Base-by-base conservation (phyloP, 2,329 filamentous ascomycete species). In the Talaromyces amestolkiae region DNA sequence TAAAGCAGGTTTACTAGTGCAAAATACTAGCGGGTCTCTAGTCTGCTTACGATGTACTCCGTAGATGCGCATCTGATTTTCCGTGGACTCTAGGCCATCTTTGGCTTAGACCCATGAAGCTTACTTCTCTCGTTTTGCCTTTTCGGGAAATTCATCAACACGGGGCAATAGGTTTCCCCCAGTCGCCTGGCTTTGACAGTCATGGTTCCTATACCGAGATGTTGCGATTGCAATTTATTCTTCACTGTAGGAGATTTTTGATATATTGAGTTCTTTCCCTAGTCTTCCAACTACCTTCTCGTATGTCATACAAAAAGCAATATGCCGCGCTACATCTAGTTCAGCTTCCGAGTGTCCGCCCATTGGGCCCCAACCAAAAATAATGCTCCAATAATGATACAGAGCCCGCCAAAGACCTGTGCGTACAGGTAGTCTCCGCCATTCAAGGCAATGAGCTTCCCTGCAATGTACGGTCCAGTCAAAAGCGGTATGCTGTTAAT, bases 381-480 rank as follows among this genome's bases (percentile, higher is more conserved):
- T n/a, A 60, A 33, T 49, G 58, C 58, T 17, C 58, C 58, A 60
- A 60, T 49, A 19, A 60, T 60, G 19, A 60, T 60, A 60, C 58
- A 60, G 17, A 60, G 41, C 24, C 58, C 58, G 9, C 58, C 58
- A 49, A 61, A 85, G 59, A 83, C 77, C 73, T 86, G 83, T 8
- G 83, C 81, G 69, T 81, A 82, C 37, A 83, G 64, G 70, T 83
- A 86, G 9, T 75, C 69, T 0, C 83, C 84, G 17, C 75, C 69
- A 39, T 79, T 77, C 17, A 70, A 73, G 65, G 82, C 72, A 27
- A 87, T 78, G 67, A 87, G 72, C 2, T 80, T 81, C 2, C 85
- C 85, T 3, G 80, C 83, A 65, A 86, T 83, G 0, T 85, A 83
- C 5, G 85, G 81, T 0, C 85, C 85, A 3, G 82, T 84, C 58